Evolutionary conservation across 2,329 filamentous ascomycete genomes (phyloP).

Genomic region (Chaetothyriales sp.): DNA sequence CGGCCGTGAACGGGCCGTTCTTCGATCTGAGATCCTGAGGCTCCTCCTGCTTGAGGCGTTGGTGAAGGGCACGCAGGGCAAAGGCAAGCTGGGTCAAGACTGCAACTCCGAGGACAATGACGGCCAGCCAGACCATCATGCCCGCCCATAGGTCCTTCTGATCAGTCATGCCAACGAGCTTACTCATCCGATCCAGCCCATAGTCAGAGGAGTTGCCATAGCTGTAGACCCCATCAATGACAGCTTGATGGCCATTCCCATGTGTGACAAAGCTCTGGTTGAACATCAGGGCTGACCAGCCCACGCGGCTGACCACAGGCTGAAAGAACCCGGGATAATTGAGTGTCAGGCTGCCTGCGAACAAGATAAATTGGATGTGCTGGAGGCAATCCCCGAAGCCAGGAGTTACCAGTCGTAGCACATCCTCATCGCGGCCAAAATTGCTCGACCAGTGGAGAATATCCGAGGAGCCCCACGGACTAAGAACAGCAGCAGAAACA

Average conservation of each 20-base stretch:
- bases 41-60: slow-evolving; percentile 52
- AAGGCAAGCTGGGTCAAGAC: slow-evolving; percentile 65
- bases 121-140: slow-evolving; percentile 80
- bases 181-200: slow-evolving; percentile 63
- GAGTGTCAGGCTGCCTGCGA: slow-evolving; percentile 75
- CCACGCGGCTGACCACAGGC: slow-evolving; percentile 70
- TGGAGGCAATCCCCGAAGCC: slow-evolving; percentile 94
- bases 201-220: slow-evolving; percentile 54
- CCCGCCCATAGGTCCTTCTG: slow-evolving; percentile 79
- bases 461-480: slow-evolving; percentile 84
- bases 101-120: slow-evolving; percentile 54
- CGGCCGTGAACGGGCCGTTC: slow-evolving; percentile 73
- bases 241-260: slow-evolving; percentile 46
- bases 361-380: slow-evolving; percentile 82
- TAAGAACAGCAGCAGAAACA: slow-evolving; percentile 68
- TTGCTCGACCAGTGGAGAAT: slow-evolving; percentile 96
- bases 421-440: slow-evolving; percentile 83
- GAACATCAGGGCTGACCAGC: slow-evolving; percentile 86
- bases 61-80: slow-evolving; percentile 58
- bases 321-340: slow-evolving; percentile 91
- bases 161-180: slow-evolving; percentile 65
- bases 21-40: slow-evolving; percentile 83
- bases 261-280: slow-evolving; percentile 73
- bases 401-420: slow-evolving; percentile 81
- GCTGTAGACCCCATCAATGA: slow-evolving; percentile 71